Conservation (phyloP, 139 green algal species). For the Yamagishiella unicocca region DNA sequence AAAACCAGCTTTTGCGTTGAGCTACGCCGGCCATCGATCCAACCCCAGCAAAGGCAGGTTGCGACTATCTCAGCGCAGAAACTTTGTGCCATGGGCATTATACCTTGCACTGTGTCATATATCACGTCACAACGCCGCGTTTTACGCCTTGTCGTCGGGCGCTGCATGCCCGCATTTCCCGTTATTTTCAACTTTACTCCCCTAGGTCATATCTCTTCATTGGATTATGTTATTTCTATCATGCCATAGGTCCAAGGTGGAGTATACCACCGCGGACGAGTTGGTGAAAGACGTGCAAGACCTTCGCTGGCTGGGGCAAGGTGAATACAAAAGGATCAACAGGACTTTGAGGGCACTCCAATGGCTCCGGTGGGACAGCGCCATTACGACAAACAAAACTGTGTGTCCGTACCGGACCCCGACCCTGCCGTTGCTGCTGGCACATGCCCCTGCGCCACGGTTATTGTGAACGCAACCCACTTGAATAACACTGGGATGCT, state of each 20-base stretch:
- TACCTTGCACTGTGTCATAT: background rate
- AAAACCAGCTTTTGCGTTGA: background rate
- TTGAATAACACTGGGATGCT: background rate
- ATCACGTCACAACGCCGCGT: background rate
- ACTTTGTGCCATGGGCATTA: background rate
- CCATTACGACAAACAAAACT: background rate
- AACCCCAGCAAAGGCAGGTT: background rate
- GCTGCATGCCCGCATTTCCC: background rate
- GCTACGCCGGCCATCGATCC: background rate
- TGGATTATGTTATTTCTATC: too few relatives aligned
- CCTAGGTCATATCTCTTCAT: background rate
- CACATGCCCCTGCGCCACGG: background rate
- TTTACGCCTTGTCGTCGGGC: background rate
- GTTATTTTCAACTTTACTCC: background rate
- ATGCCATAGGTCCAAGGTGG: conserved; percentile 6
- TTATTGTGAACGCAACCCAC: background rate
- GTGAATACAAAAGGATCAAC: background rate
- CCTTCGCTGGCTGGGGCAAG: conserved; percentile 49
- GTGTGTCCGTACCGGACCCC: background rate
- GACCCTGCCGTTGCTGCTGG: background rate
- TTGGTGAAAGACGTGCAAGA: conserved; percentile 47
- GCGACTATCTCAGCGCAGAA: too few relatives aligned
- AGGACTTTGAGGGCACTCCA: too few relatives aligned
- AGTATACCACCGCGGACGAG: background rate
- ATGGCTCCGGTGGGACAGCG: too few relatives aligned